Conservation (phyloP, 2,329 filamentous ascomycete genomes). For the Hymenoscyphus repandus region DNA sequence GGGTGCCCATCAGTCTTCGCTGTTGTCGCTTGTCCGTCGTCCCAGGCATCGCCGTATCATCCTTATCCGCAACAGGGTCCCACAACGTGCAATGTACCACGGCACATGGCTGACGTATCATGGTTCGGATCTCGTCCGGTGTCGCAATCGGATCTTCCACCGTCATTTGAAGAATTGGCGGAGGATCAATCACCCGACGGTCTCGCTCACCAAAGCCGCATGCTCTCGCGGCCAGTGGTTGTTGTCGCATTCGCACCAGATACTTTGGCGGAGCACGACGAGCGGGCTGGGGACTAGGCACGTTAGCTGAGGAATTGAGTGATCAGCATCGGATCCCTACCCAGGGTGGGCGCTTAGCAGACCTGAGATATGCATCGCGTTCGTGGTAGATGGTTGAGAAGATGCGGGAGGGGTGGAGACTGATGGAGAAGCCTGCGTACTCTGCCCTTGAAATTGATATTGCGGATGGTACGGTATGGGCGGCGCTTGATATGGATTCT, state of each 20-base stretch:
- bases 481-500: not conserved
- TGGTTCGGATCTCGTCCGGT: constrained; percentile 46
- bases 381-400: constrained; percentile 9
- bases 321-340: constrained; percentile 3
- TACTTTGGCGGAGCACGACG: constrained; percentile 12
- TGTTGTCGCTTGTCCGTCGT: constrained; percentile 60
- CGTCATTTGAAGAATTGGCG: constrained; percentile 71
- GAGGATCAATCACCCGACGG: constrained; percentile 75
- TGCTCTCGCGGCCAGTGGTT: constrained; percentile 70
- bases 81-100: constrained; percentile 75
- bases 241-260: constrained; percentile 61
- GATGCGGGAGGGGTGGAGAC: constrained; percentile 2
- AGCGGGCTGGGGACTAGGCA: constrained; percentile 10
- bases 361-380: constrained; percentile 22
- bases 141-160: constrained; percentile 53
- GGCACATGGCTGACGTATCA: constrained; percentile 57
- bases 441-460: not conserved
- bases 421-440: not conserved
- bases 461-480: not conserved
- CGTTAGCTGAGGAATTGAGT: constrained; percentile 7
- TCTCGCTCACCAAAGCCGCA: constrained; percentile 82
- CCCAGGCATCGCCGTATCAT: constrained; percentile 64
- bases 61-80: constrained; percentile 61
- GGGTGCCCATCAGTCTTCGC: constrained; percentile 71
- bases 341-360: constrained; percentile 18